These are phyloP conservation scores for Paramecium caudatum DNA, from an alignment of 73 alveolate genomes.

Conservation along the genomic window DNA sequence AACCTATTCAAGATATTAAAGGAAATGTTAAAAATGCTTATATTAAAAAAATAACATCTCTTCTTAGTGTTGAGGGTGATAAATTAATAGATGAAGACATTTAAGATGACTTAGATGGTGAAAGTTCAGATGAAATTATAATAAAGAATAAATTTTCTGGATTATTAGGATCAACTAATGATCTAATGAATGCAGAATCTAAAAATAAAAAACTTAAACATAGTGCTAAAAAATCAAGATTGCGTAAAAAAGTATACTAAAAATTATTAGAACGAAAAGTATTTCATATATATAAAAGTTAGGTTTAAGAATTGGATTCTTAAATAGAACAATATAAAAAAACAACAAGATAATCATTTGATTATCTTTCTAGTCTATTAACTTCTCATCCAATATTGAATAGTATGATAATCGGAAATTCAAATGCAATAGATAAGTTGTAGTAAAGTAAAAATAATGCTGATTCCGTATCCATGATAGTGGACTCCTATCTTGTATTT, in stretches of 20 bases:
- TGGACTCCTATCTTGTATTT: conserved; percentile 7
- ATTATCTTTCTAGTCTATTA: neutral
- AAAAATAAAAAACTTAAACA: neutral
- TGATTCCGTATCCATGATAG: neutral
- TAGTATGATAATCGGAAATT: conserved; percentile 50
- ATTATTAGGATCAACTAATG: conserved; percentile 38
- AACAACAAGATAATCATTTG: conserved; percentile 36
- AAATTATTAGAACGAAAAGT: conserved; percentile 74
- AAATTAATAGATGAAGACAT: conserved; percentile 19
- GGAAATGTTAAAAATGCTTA: conserved; percentile 76
- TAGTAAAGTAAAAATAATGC: too few relatives aligned
- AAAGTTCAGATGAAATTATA: neutral
- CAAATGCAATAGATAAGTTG: conserved; percentile 26
- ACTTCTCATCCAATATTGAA: conserved; percentile 42
- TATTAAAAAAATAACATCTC: conserved; percentile 68
- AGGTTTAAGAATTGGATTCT: conserved; percentile 67
- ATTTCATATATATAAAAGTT: neutral
- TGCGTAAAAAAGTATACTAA: conserved; percentile 76
- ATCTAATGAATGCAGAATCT: conserved; percentile 2
- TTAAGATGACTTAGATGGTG: conserved; percentile 18
- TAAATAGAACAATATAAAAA: conserved; percentile 22
- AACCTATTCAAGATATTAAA: conserved; percentile 60
- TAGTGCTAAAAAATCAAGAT: conserved; percentile 77
- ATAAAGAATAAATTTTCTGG: conserved; percentile 12
- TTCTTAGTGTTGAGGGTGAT: conserved; percentile 62